Evolutionary conservation across 192 early-diverging fungal species (phyloP).

Genomic region (Oehlia diaphana): DNA sequence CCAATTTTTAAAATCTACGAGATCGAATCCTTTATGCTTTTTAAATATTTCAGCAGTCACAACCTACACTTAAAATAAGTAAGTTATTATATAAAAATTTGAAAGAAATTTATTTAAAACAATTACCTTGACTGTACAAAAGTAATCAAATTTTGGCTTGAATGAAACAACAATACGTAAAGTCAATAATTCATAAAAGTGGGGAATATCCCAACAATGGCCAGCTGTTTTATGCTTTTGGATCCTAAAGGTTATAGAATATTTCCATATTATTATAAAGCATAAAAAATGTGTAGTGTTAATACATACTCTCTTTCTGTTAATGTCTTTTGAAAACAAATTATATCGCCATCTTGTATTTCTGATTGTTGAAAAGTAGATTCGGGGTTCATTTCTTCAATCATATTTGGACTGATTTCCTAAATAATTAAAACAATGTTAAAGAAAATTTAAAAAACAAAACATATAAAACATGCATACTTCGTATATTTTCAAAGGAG

Average conservation of each 20-base stretch:
- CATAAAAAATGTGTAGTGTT: too few relatives aligned
- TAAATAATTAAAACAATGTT: constrained; percentile 30
- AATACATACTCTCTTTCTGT: constrained; percentile 47
- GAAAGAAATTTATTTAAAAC: too few relatives aligned
- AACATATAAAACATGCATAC: constrained; percentile 25
- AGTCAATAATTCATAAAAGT: too few relatives aligned
- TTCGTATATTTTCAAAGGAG: constrained; percentile 67
- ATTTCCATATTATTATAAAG: too few relatives aligned
- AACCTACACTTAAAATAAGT: too few relatives aligned
- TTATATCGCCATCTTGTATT: constrained; percentile 93
- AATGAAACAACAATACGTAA: too few relatives aligned
- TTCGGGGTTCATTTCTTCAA: constrained; percentile 71
- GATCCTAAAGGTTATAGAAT: constrained; percentile 10
- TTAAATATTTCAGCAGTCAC: too few relatives aligned
- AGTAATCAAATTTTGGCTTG: too few relatives aligned
- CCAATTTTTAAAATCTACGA: too few relatives aligned
- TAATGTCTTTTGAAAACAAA: constrained; percentile 73
- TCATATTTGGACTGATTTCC: constrained; percentile 94
- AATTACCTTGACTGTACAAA: too few relatives aligned
- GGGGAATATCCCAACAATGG: background rate
- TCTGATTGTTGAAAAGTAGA: constrained; percentile 73
- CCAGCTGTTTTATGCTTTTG: constrained; percentile 43
- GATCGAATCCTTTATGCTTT: too few relatives aligned
- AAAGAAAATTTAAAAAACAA: background rate
- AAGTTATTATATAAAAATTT: too few relatives aligned